Conservation (phyloP, 176 grass and related monocot genomes). For the Luzula sylvatica region DNA sequence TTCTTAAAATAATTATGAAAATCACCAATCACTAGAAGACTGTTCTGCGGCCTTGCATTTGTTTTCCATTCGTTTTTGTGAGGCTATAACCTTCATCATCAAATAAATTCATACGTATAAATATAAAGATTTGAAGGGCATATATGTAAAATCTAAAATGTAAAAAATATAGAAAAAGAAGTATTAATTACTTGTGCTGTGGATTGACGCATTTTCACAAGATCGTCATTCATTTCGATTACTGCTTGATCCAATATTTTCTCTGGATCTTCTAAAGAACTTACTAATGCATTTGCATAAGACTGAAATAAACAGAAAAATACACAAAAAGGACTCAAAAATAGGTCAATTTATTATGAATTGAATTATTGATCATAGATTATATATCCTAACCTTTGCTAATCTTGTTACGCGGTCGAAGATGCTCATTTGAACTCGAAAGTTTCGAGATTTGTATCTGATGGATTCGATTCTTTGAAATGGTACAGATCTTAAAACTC, state of each 20-base stretch:
- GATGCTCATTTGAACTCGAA: slow-evolving; percentile 59
- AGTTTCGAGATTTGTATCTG: slow-evolving; percentile 52
- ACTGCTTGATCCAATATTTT: slow-evolving; percentile 98
- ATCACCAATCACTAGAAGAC: slow-evolving; percentile 81
- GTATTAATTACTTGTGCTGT: slow-evolving; percentile 55
- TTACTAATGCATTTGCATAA: slow-evolving; percentile 83
- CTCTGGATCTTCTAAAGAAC: slow-evolving; percentile 91
- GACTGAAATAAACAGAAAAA: slow-evolving; percentile 41
- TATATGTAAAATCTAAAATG: too few species aligned
- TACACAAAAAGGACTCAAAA: neutral
- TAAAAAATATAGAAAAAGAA: too few species aligned
- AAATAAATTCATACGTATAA: slow-evolving; percentile 12
- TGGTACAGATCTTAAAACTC: slow-evolving; percentile 31
- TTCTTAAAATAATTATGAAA: neutral
- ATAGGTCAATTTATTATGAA: neutral
- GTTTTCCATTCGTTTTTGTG: slow-evolving; percentile 83
- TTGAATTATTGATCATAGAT: neutral
- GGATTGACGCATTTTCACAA: slow-evolving; percentile 91
- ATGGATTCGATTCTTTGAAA: slow-evolving; percentile 26
- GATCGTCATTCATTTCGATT: slow-evolving; percentile 93
- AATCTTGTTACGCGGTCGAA: slow-evolving; percentile 83
- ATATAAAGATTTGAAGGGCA: too few species aligned
- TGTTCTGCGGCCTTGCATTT: slow-evolving; percentile 87
- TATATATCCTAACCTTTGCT: slow-evolving; percentile 43
- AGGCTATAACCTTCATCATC: slow-evolving; percentile 76